A percentile compares a stretch with the other conserved stretches of the same genome.
These are phyloP conservation scores for Amanita jacksonii DNA, from an alignment of 768 basidiomycete species.

Conservation along the genomic window DNA sequence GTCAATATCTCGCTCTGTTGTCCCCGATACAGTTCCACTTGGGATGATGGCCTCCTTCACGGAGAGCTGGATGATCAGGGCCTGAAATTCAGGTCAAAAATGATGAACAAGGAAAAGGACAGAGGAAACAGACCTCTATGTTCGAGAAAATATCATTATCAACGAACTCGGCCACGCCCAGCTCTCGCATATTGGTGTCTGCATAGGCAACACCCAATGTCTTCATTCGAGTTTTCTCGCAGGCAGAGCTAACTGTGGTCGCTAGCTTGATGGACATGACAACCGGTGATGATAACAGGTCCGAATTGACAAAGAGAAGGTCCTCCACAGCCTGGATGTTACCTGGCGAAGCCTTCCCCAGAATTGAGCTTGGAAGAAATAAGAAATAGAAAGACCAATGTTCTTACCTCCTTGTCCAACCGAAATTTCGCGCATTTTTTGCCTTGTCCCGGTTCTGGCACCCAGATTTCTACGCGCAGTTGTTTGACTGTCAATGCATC, in stretches of 20 bases:
- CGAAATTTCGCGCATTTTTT: slow-evolving; percentile 72
- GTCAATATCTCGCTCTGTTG: slow-evolving; percentile 78
- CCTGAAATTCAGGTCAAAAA: slow-evolving; percentile 37
- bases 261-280: slow-evolving; percentile 83
- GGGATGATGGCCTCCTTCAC: slow-evolving; percentile 93
- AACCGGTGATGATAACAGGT: slow-evolving; percentile 76
- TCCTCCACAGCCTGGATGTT: slow-evolving; percentile 69
- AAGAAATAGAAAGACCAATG: not conserved
- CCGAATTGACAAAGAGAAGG: slow-evolving; percentile 72
- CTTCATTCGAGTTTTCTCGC: slow-evolving; percentile 53
- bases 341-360: slow-evolving; percentile 48
- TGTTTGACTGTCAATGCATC: slow-evolving; percentile 89
- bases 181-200: slow-evolving; percentile 74
- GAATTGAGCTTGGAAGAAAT: not conserved
- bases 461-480: slow-evolving; percentile 88
- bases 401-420: slow-evolving; percentile 67
- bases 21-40: slow-evolving; percentile 61
- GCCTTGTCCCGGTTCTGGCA: slow-evolving; percentile 57
- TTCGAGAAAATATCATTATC: slow-evolving; percentile 97
- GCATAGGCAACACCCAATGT: slow-evolving; percentile 85
- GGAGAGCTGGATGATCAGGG: slow-evolving; percentile 89
- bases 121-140: slow-evolving; percentile 55
- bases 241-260: slow-evolving; percentile 31
- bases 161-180: slow-evolving; percentile 86
- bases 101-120: not conserved